Evolutionary conservation across 192 early-diverging fungal genomes (phyloP).

Genomic region (Paraglomus brasilianum): DNA sequence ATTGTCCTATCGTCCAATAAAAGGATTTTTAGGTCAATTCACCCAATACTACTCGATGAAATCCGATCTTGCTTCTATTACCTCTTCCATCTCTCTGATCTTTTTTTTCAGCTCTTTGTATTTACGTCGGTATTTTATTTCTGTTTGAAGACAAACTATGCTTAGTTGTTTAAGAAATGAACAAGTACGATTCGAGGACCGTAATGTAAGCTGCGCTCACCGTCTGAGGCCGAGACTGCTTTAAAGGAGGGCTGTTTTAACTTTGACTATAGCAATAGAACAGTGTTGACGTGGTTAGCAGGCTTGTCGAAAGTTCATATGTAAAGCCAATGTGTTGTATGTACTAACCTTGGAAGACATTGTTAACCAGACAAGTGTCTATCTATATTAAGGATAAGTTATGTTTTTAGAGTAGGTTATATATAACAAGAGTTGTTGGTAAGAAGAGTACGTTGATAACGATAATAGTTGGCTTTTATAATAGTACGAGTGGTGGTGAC

Average conservation of each 20-base stretch:
- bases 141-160: background rate
- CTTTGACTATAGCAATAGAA: slow-evolving; percentile 8
- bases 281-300: background rate
- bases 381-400: no score
- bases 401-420: no score
- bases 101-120: slow-evolving; percentile 42
- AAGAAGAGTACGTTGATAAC: no score
- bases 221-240: slow-evolving; percentile 17
- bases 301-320: background rate
- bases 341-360: slow-evolving; percentile 30
- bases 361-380: no score
- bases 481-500: no score
- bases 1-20: slow-evolving; percentile 40
- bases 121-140: slow-evolving; percentile 35
- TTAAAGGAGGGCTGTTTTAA: slow-evolving; percentile 13
- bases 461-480: no score
- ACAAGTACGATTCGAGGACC: background rate
- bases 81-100: slow-evolving; percentile 43
- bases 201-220: background rate
- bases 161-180: background rate
- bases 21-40: no score
- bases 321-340: background rate
- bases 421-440: no score
- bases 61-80: slow-evolving; percentile 30
- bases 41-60: no score